Evolutionary conservation across 2,329 filamentous ascomycete genomes (phyloP), one percentile per base, ranked within the genome.

Genomic region (Aspergillus latus): DNA sequence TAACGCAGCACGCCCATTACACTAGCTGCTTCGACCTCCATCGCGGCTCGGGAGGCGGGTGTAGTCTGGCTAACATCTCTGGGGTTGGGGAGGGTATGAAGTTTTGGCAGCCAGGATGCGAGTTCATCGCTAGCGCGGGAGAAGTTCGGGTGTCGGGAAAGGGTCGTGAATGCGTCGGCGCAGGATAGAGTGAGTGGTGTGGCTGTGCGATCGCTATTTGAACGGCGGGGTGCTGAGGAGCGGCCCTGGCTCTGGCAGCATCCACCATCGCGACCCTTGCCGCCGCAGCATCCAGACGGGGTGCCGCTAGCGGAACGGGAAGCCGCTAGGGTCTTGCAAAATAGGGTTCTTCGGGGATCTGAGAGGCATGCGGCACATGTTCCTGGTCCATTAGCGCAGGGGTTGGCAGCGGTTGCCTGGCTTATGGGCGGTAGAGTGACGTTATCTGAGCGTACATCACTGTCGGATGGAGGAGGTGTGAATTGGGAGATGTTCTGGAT

Each of bases 1-100:
- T 89, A 87, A 72, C 89, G 89, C 58, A 92, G 74, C n/a, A 92
- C 89, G 42, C 87, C 88, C 89, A 92, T 92, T 53, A 92, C 90
- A 71, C 88, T 92, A 0, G 89, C 89, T 5, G 89, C 88, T 73
- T 92, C 89, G 13, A 92, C 88, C 70, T 92, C 89, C 65, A 92
- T 85, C 1, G 88, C 85, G 42, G 82, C 81, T 49, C 74, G 63
- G n/a, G 65, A 59, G 4, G 58, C 62, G 9, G 63, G n/a, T 16
- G 44, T 39, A 15, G 50, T 16, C 7, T 44, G 40, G 65, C 26
- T 68, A 55, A 75, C 59, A 40, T 75, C 66, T 48, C 67, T 66
- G 0, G 74, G 72, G 40, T 72, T 70, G 6, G 74, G 74, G 7
- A 76, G 80, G 15, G 87, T 86, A 67, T 85, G 83, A 13, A 92